Percentiles rank a stretch among this genome's conserved stretches.
These are phyloP conservation scores for Kentomonas sorsogonicus DNA, from an alignment of 208 protist species.

Conservation along the genomic window DNA sequence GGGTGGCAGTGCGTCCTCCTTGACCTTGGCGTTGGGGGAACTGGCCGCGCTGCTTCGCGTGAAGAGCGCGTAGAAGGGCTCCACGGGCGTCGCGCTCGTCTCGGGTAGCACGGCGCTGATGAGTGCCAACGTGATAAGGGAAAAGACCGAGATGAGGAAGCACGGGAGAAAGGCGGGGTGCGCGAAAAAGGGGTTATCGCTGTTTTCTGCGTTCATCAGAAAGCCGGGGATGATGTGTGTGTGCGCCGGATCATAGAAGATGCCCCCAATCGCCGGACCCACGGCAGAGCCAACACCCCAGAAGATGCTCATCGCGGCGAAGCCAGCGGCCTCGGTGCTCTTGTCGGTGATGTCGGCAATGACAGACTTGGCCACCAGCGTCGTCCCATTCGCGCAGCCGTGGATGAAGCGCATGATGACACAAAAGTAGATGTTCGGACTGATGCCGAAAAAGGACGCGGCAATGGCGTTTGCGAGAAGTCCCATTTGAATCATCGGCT, in stretches of 20 bases:
- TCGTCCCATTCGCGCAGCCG: constrained; percentile 69
- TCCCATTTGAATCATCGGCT: constrained; percentile 16
- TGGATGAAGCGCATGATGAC: constrained; percentile 67
- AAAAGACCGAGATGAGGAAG: constrained; percentile 31
- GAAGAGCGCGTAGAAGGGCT: too few relatives aligned
- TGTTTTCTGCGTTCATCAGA: constrained; percentile 13
- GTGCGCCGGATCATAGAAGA: constrained; percentile 56
- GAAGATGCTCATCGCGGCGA: constrained; percentile 94
- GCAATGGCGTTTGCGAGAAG: constrained; percentile 39
- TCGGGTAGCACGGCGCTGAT: background rate
- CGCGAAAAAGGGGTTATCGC: constrained; percentile 17
- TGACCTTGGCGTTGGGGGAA: background rate
- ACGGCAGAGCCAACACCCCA: constrained; percentile 55
- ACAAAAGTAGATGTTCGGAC: constrained; percentile 41
- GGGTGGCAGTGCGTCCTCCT: background rate
- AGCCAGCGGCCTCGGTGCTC: constrained; percentile 78
- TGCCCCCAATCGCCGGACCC: constrained; percentile 52
- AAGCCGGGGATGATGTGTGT: constrained; percentile 24
- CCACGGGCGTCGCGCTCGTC: background rate
- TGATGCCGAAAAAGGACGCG: constrained; percentile 61
- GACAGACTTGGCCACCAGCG: constrained; percentile 71
- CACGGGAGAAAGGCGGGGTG: constrained; percentile 53
- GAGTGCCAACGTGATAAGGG: constrained; percentile 10
- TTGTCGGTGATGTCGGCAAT: constrained; percentile 74
- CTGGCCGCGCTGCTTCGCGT: background rate